Base-by-base conservation (phyloP, 2,329 filamentous ascomycete species). In the Colletotrichum shisoi region DNA sequence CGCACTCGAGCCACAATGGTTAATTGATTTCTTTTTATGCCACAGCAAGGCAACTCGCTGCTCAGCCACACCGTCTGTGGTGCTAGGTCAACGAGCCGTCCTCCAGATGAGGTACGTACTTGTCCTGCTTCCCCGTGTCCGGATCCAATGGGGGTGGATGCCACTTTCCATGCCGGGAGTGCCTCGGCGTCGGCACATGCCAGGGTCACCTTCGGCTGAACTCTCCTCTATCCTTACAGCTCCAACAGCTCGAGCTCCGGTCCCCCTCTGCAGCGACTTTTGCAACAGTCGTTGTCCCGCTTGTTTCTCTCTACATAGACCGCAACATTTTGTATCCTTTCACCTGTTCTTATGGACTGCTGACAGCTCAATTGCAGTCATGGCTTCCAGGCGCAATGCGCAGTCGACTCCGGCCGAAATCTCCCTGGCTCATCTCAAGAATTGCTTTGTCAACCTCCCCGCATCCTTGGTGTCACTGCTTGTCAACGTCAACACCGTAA, bases 361-460 rank as follows among this genome's bases (percentile, higher is more conserved):
- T 54, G 42, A 37, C 15, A 21, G 17, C n/a, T 49, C 39, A 53
- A 68, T 57, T 48, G 57, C 27, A 54, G 70, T 57, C 68, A 85
- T 85, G 83, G 76, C 81, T 72, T 79, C 82, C 68, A 77, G 81
- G 74, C 84, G 82, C 76, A 86, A 84, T 75, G 81, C 82, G 76
- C 85, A 84, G 73, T 85, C 91, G 49, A 89, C 89, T 40, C 85
- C 90, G 69, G 93, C 93, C 67, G 94, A 97, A 81, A 85, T 98
- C 71, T 91, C 91, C 62, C 85, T 98, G 68, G 87, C 93, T 54
- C 92, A 94, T 72, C 85, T 98, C 67, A 96, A 96, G 83, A 98
- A 91, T 78, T 99, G 95, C 80, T 85, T 99, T 59, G 92, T 97
- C 77, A 98, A 98, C 79, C 86, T 99, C 57, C 95, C 95, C 54